Conservation (phyloP, 257 asterid species). For the Penstemon eatonii region DNA sequence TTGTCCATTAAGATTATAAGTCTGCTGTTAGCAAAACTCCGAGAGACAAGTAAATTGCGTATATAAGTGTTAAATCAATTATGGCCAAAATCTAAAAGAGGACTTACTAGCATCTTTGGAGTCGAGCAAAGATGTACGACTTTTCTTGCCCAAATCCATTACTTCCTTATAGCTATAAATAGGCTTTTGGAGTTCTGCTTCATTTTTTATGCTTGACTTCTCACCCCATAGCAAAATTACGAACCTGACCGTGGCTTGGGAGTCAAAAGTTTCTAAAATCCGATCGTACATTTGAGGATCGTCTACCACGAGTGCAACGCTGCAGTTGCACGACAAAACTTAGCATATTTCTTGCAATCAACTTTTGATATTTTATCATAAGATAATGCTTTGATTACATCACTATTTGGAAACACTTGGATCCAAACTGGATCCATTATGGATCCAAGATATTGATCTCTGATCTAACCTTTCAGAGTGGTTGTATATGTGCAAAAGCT, state of each 20-base stretch:
- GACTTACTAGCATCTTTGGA: conserved; percentile 75
- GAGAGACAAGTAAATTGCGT: conserved; percentile 14
- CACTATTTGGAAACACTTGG: too few relatives aligned
- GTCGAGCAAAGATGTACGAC: conserved; percentile 48
- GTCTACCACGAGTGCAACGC: conserved; percentile 85
- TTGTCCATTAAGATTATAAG: too few relatives aligned
- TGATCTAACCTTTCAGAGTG: conserved; percentile 83
- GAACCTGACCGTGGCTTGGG: conserved; percentile 60
- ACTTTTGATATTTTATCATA: background rate
- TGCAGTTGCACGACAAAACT: conserved; percentile 39
- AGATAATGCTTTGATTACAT: background rate
- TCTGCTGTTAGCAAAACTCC: conserved; percentile 7
- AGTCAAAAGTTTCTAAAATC: conserved; percentile 46
- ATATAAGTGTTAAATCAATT: conserved; percentile 12
- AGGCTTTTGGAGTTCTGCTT: conserved; percentile 43
- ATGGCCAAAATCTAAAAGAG: conserved; percentile 15
- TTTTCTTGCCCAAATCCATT: conserved; percentile 60
- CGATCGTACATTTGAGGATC: conserved; percentile 63
- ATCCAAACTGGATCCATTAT: too few relatives aligned
- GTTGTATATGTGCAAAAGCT: conserved; percentile 80
- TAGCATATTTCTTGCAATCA: conserved; percentile 22
- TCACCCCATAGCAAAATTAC: conserved; percentile 83
- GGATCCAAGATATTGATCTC: background rate
- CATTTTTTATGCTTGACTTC: conserved; percentile 54
- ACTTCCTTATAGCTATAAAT: conserved; percentile 68